A percentile compares a stretch with the other conserved stretches of the same genome.
Conservation (phyloP, 768 basidiomycete species). For the Dioszegia hungarica region DNA sequence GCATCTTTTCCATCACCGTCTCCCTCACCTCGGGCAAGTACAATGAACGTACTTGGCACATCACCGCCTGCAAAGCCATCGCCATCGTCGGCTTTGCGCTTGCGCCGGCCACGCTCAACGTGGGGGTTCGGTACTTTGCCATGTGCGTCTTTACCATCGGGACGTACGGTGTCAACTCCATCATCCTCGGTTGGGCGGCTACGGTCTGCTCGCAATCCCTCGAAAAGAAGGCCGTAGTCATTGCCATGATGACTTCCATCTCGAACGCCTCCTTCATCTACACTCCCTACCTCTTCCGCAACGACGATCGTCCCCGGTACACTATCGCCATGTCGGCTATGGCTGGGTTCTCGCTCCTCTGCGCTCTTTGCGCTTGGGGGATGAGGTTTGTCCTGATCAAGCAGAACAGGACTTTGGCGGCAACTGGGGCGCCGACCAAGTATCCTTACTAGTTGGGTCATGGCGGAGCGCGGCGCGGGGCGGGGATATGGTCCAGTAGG, state of each 20-base stretch:
- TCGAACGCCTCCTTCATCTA: constrained; percentile 20
- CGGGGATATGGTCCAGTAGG: too few species aligned
- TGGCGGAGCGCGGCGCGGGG: background rate
- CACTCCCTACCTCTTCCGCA: constrained; percentile 17
- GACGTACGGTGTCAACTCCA: constrained; percentile 14
- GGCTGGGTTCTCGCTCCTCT: constrained; percentile 11
- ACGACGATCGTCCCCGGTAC: constrained; percentile 10
- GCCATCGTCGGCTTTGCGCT: constrained; percentile 22
- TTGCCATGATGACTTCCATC: constrained; percentile 18
- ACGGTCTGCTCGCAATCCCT: constrained; percentile 10
- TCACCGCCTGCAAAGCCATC: constrained; percentile 18
- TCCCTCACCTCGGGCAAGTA: constrained; percentile 19
- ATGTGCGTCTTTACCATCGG: constrained; percentile 17
- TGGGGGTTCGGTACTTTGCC: constrained; percentile 19
- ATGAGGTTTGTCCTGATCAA: constrained; percentile 8
- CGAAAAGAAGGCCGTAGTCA: constrained; percentile 16
- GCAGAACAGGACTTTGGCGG: constrained; percentile 6
- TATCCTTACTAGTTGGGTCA: constrained; percentile 11
- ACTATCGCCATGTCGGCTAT: constrained; percentile 18
- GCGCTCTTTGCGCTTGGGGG: constrained; percentile 8
- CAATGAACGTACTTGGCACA: constrained; percentile 31
- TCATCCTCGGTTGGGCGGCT: constrained; percentile 17
- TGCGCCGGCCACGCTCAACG: constrained; percentile 16
- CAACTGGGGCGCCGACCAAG: constrained; percentile 9
- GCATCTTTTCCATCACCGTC: constrained; percentile 8